Base-by-base conservation (phyloP, 2,329 filamentous ascomycete genomes). In the Intubia oerlemansii region DNA sequence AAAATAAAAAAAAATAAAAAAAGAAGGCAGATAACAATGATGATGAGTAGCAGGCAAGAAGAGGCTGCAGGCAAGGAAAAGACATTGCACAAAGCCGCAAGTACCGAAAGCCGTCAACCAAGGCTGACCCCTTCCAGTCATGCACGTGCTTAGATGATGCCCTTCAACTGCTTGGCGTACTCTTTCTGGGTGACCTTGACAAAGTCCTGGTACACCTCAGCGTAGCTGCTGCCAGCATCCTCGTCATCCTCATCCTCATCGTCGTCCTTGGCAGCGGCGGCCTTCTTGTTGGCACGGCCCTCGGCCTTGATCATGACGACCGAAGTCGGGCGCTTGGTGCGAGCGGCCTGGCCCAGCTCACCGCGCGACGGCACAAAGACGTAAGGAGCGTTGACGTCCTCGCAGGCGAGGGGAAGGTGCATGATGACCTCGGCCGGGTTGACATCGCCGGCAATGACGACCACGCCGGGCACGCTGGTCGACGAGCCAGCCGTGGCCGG, bases 391-490 rank as follows among this genome's bases (percentile, higher is more conserved):
- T 79, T 80, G 64, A 93, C 84, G 57, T 95, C 85, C 59, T 98
- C 88, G 65, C 88, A 95, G 33, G 95, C 74, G 33, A 98, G 79
- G 44, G 88, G 88, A 40, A 98, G 79, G 57, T 98, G 88, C 35
- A 80, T 88, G 57, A 98, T 93, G 50, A 98, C 88, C 53, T 98
- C 88, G 73, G 88, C 85, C 39, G 88, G 88, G 30, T 80, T 92
- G 59, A 98, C 95, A 54, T 98, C 88, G 43, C 80, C 88, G 20
- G 88, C 88, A 41, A 98, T 80, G 50, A 98, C 62, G 44, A 93
- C 81, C 40, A 98, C 65, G 40, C 71, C 65, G 25, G 78, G 72
- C 44, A 71, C 60, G 12, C 36, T 34, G 25, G 37, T 34, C 30
- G 64, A 51, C 29, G 65, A 59, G 12, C 23, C 16, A 1, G 31